A percentile compares a stretch with the other conserved stretches of the same genome.
These are phyloP conservation scores for Conticribra guillardii DNA, from an alignment of 108 stramenopile genomes.

Conservation along the genomic window DNA sequence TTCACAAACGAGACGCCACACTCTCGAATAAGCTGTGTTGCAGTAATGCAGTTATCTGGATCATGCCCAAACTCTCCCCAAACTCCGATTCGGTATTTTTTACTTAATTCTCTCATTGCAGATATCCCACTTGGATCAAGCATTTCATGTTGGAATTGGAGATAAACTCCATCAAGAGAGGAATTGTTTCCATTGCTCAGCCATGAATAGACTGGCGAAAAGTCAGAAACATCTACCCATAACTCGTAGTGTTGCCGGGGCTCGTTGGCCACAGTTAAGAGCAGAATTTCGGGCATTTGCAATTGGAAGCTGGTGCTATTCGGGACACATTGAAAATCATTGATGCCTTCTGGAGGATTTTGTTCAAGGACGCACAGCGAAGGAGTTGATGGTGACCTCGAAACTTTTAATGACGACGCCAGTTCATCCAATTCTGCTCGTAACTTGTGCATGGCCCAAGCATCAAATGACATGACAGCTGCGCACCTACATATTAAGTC, in stretches of 20 bases:
- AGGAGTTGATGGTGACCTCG: conserved; percentile 1
- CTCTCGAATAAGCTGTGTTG: conserved; percentile 51
- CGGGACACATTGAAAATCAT: conserved; percentile 4
- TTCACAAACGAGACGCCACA: conserved; percentile 79
- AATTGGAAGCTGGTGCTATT: neutral
- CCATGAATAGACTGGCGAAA: conserved; percentile 62
- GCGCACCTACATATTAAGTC: conserved; percentile 62
- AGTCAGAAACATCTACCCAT: conserved; percentile 53
- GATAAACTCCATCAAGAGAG: conserved; percentile 73
- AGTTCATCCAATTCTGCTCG: conserved; percentile 51
- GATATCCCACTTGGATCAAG: conserved; percentile 53
- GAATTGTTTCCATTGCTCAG: conserved; percentile 45
- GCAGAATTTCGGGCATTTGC: conserved; percentile 56
- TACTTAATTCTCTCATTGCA: conserved; percentile 45
- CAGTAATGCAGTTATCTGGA: conserved; percentile 71
- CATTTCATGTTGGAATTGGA: conserved; percentile 75
- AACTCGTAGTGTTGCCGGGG: conserved; percentile 57
- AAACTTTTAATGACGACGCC: conserved; percentile 5
- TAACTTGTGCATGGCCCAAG: conserved; percentile 71
- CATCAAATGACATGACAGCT: conserved; percentile 80
- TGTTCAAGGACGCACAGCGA: neutral
- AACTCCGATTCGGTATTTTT: conserved; percentile 59
- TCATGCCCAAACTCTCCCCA: conserved; percentile 64
- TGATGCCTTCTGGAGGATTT: conserved; percentile 13
- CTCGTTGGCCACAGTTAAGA: conserved; percentile 63